Conservation (phyloP, 2,329 filamentous ascomycete species). For the Fusarium sp. region DNA sequence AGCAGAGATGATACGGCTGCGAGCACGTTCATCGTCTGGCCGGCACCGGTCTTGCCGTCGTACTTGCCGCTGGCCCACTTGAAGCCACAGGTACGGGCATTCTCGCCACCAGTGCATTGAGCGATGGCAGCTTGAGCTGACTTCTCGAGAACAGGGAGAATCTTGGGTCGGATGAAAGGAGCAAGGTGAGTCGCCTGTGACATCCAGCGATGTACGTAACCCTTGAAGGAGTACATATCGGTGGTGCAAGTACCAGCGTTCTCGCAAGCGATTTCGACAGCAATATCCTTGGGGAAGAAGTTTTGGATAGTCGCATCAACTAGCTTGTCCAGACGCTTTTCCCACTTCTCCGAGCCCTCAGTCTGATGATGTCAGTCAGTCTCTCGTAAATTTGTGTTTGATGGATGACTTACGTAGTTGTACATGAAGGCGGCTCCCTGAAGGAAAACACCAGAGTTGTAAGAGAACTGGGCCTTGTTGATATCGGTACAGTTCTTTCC, state of each 20-base stretch:
- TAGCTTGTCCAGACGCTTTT: constrained; percentile 57
- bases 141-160: constrained; percentile 62
- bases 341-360: constrained; percentile 63
- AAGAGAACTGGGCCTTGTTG: constrained; percentile 68
- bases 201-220: constrained; percentile 68
- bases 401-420: constrained; percentile 58
- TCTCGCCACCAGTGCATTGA: constrained; percentile 64
- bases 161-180: constrained; percentile 61
- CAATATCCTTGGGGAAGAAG: constrained; percentile 67
- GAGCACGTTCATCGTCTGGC: constrained; percentile 70
- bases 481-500: constrained; percentile 64
- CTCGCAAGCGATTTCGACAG: constrained; percentile 72
- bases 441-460: constrained; percentile 68
- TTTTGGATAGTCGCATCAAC: constrained; percentile 52
- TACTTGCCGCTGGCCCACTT: constrained; percentile 63
- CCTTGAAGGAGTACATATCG: constrained; percentile 74
- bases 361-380: constrained; percentile 51
- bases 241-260: constrained; percentile 64
- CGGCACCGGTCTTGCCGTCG: constrained; percentile 67
- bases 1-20: constrained; percentile 66
- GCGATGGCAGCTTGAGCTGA: constrained; percentile 65
- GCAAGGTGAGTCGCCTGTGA: constrained; percentile 64
- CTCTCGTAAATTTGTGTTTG: neutral
- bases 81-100: constrained; percentile 64
- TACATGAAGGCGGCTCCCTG: constrained; percentile 73